Conservation (phyloP, 176 grass and related monocot species). For the maize (Zea mays) region DNA sequence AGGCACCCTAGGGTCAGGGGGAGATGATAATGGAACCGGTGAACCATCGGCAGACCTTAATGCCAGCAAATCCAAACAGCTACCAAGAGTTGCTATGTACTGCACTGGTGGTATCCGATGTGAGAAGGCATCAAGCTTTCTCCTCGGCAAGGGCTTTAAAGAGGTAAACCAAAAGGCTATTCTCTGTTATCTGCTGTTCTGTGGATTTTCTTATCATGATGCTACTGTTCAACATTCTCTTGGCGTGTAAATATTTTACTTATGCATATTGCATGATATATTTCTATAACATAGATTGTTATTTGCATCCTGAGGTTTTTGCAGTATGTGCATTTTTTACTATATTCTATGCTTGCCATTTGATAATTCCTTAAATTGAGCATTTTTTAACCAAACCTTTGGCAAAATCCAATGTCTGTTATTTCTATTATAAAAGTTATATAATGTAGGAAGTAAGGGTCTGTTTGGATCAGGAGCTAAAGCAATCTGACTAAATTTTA, state of each 20-base stretch:
- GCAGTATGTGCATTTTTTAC: background rate
- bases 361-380: background rate
- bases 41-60: background rate
- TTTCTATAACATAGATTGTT: conserved; percentile 10
- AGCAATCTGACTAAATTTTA: no score
- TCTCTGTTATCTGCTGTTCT: background rate
- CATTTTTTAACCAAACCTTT: background rate
- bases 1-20: conserved; percentile 22
- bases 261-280: background rate
- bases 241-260: background rate
- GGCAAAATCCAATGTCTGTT: background rate
- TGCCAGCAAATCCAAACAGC: conserved; percentile 29
- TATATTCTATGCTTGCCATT: background rate
- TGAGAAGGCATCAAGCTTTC: conserved; percentile 97
- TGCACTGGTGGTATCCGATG: conserved; percentile 98
- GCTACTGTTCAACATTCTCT: background rate
- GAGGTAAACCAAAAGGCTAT: conserved; percentile 51
- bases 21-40: conserved; percentile 11
- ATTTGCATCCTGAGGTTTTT: background rate
- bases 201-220: conserved; percentile 17
- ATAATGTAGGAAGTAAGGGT: no score
- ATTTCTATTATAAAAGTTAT: background rate
- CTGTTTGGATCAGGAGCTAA: no score
- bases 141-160: conserved; percentile 91
- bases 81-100: conserved; percentile 97